Percentiles rank a stretch among this genome's conserved stretches.
Evolutionary conservation across 2,329 filamentous ascomycete genomes (phyloP).

Genomic region (Diaporthe sp.): DNA sequence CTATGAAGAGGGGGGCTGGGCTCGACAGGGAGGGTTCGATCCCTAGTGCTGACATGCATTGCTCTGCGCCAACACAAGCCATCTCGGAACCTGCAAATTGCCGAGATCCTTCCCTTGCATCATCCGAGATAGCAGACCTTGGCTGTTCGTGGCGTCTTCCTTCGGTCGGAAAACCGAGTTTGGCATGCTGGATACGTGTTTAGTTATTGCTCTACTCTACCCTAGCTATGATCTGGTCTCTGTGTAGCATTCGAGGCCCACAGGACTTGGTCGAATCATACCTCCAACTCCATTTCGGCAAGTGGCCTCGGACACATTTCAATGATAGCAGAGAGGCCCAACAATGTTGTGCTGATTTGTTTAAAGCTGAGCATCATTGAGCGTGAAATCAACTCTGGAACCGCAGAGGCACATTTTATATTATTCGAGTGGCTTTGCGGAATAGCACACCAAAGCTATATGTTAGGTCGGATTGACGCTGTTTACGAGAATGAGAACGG

Average conservation of each 20-base stretch:
- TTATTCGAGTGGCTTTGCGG: background rate
- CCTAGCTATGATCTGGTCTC: background rate
- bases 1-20: slow-evolving; percentile 8
- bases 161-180: background rate
- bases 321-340: background rate
- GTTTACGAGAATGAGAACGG: background rate
- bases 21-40: background rate
- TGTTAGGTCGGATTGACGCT: background rate
- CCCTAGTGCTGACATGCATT: slow-evolving; percentile 7
- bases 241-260: background rate
- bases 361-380: background rate
- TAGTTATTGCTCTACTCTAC: background rate
- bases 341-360: background rate
- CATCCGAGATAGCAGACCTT: background rate
- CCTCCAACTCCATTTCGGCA: background rate
- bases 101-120: background rate
- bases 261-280: background rate
- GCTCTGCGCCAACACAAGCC: background rate
- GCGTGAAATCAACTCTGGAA: background rate
- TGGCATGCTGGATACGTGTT: background rate
- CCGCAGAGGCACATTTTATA: background rate
- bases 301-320: background rate
- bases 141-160: no score
- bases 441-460: background rate
- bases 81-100: background rate